Base-by-base conservation (phyloP, 2,329 filamentous ascomycete species). In the Clarireedia paspali region DNA sequence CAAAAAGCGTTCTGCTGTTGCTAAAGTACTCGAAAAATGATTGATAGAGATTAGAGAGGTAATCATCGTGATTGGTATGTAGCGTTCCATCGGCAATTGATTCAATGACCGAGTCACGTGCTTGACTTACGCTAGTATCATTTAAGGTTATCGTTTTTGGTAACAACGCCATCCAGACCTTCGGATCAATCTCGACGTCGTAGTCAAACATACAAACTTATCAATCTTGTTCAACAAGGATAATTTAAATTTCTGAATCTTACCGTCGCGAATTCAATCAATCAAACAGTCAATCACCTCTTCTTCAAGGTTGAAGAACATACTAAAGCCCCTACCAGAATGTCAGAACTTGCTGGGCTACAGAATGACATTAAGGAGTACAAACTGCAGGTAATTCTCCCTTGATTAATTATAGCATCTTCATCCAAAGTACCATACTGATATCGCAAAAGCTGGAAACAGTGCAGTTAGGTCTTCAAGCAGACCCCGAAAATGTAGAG, bases 401-500 rank as follows among this genome's bases (percentile, higher is more conserved):
- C 5, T 49, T 45, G 23, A 23, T n/a, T 17, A 34, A 44, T 44
- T 44, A 5, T 20, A 3, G 20, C 9, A n/a, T 23, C 24, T 14
- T 48, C n/a, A 6, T 34, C 14, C 46, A 15, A 15, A 24, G 20
- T 36, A 6, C 10, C 15, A 23, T 58, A 26, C 59, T 69, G 44
- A 62, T 45, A 42, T 50, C 20, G 9, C 15, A 17, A 50, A 51
- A 91, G 87, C 82, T 95, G 69, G 88, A 91, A 67, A 84, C 89
- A 39, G 84, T 96, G 58, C 75, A 85, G 66, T 77, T 82, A 55
- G 87, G 88, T 62, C 82, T 95, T 56, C 84, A 87, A 71, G 84
- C 88, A 71, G 89, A 94, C 67, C 85, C 91, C 61, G 85, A 87
- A 57, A 92, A 90, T 72, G 77, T 76, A 66, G 90, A 92, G 72